phyloP scores from a whole-genome alignment of 1,284 basidiomycete genomes.

The Tilletia horrida region DNA sequence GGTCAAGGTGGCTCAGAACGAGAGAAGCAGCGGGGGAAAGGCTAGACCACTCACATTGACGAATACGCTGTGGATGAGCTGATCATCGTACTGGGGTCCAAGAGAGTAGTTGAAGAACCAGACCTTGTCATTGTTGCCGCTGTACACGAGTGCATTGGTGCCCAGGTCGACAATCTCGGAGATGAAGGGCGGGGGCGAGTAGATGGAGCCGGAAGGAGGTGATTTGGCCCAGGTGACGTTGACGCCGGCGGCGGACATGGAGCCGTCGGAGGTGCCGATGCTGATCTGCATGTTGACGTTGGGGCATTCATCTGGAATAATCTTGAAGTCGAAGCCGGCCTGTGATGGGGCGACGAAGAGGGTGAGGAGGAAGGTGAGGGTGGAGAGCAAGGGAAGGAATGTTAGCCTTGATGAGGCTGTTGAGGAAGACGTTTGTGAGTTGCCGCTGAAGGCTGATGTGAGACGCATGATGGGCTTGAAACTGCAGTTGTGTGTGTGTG shows the following conservation, averaged over 20 bases:
- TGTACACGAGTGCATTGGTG: background rate
- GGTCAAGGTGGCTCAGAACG: background rate
- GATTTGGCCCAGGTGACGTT: background rate
- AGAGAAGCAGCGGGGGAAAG: background rate
- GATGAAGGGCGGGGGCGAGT: background rate
- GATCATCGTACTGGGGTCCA: background rate
- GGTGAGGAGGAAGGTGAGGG: slow-evolving; percentile 5
- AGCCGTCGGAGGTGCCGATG: slow-evolving; percentile 8
- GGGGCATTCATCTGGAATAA: background rate
- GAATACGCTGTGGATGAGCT: background rate
- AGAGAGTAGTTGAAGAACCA: slow-evolving; percentile 14
- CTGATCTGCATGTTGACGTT: slow-evolving; percentile 13
- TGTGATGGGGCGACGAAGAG: background rate
- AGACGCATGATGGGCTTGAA: background rate
- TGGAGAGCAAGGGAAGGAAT: background rate
- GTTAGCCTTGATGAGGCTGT: background rate
- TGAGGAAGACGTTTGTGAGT: background rate
- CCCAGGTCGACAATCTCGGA: background rate
- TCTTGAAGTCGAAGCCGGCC: slow-evolving; percentile 15
- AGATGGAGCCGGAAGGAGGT: background rate
- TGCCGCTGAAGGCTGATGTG: slow-evolving; percentile 5
- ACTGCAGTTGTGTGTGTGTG: background rate
- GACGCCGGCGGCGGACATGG: background rate
- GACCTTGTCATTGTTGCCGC: background rate
- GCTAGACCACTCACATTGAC: slow-evolving; percentile 17